Evolutionary conservation across 345 rosid genomes (phyloP), one percentile per base, ranked within the genome.

Genomic region (Euphorbia pulcherrima): DNA sequence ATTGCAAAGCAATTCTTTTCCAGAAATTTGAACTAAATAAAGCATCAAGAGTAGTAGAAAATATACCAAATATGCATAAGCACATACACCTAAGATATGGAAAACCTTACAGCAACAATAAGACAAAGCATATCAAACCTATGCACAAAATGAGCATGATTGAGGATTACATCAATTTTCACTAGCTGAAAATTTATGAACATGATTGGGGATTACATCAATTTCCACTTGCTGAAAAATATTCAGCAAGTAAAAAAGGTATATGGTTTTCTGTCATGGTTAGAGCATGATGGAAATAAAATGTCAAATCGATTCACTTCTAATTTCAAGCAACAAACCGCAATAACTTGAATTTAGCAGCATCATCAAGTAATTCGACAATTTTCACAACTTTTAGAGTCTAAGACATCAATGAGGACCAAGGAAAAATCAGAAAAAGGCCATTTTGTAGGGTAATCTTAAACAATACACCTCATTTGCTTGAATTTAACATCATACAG

Each of bases 401-500:
- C 6, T 39, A 39, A 5, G 44, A 64, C n/a, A 35, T 39, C 63
- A 67, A 64, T 69, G 41, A 16, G 58, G 21, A 60, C 47, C 26
- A 41, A 40, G 44, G 72, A 60, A 47, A 18, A 50, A 51, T 8
- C 62, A 18, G 11, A 52, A 10, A 21, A 28, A 20, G 53, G 16
- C 59, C 17, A 24, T 14, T 51, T 60, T 5, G 60, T 40, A 37
- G 54, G 39, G 64, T 39, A 14, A 59, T 56, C 56, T 44, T 14
- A 54, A 68, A 60, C 73, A 63, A 64, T 33, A 64, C 35, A 56
- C 18, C 53, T 47, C 58, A 61, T 37, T 39, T 62, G 29, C 53
- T 50, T 51, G 63, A 62, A 62, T 18, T 17, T 11, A 47, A 58
- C 58, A 12, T 16, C 26, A 55, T 37, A 54, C 62, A 60, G 57